Base-by-base conservation (phyloP, 2,329 filamentous ascomycete species). In the Sclerotinia subarctica region DNA sequence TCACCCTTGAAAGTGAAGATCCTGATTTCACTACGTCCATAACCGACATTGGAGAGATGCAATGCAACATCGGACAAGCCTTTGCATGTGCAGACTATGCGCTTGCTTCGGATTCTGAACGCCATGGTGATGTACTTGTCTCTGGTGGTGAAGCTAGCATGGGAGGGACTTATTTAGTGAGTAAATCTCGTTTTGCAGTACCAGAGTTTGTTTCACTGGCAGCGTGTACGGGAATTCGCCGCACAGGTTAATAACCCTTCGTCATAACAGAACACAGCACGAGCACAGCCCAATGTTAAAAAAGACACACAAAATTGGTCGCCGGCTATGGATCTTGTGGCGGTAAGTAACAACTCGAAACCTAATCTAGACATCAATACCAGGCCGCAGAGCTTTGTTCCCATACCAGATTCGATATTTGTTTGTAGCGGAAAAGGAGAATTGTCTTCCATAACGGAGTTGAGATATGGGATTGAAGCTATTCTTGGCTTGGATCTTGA, bases 21-120 rank as follows among this genome's bases (percentile, higher is more conserved):
- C 81, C 86, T 72, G 77, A 89, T 65, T 82, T 84, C 64, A 82
- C 83, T 52, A 81, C 84, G 66, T 26, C 17, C 10, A 32, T 66
- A 13, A 83, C 84, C 57, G 82, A 85, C 66, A 83, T 92, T 68
- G 90, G 90, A 10, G 83, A 84, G 63, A 87, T 92, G 72, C 83
- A 86, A 64, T 90, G 90, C 74, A 92, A 91, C 69, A 90, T 96
- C 58, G 90, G 93, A 68, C 88, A 86, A 3, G 93, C 93, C 3
- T 96, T 98, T 77, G 90, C 93, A 64, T 91, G 88, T 65, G 81
- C 82, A 68, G 67, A 68, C 60, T 87, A 87, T 70, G 81, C 84
- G 47, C 87, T 90, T 59, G 91, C 90, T 5, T 35, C 44, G 21
- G n/a, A 42, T n/a, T n/a, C 32, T 53, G 26, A 26, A 21, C 32